Evolutionary conservation across 129 eudicot genomes (phyloP), one percentile per base, ranked within the genome.

Genomic region (Helianthus tuberosus): DNA sequence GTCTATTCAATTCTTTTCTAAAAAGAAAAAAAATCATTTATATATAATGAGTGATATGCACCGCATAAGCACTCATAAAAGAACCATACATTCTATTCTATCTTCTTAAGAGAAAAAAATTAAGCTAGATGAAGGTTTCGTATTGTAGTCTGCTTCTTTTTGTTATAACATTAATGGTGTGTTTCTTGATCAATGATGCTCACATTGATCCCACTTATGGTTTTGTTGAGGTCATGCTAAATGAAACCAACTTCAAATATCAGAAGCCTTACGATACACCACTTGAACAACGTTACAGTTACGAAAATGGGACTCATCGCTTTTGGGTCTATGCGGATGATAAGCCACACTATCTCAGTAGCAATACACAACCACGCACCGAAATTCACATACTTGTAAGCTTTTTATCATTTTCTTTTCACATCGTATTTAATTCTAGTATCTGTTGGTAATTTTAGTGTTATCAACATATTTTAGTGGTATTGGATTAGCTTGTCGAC

Each of bases 241-340:
- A 77, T 10, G 76, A 73, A 29, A 77, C 44, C 14, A 77, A 77
- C 23, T 77, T 72, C 5, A 25, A 46, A 36, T 39, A 72, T 12
- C 76, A 82, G 68, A 82, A 73, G 69, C 86, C 86, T 12, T 82
- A 72, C 1, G 61, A 82, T 48, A 52, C 46, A 5, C 86, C 86
- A 29, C 55, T 82, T 9, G 77, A 52, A 10, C 69, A 75, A 11
- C 82, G 82, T 6, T 73, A 82, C 59, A 77, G 73, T 6, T 73
- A 66, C 14, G 59, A 77, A 66, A 73, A 82, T 35, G 83, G 80
- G n/a, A 69, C 80, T 53, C 78, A 72, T 20, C 60, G 76, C 16
- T 59, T 82, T 8, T 82, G 83, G 86, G 86, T 82, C 15, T 82
- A 82, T 8, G 71, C 80, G 6, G 74, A 77, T 16, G 86, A 82